A percentile compares a stretch with the other conserved stretches of the same genome.
Conservation (phyloP, 2,329 filamentous ascomycete genomes). For the Alternaria sp. region DNA sequence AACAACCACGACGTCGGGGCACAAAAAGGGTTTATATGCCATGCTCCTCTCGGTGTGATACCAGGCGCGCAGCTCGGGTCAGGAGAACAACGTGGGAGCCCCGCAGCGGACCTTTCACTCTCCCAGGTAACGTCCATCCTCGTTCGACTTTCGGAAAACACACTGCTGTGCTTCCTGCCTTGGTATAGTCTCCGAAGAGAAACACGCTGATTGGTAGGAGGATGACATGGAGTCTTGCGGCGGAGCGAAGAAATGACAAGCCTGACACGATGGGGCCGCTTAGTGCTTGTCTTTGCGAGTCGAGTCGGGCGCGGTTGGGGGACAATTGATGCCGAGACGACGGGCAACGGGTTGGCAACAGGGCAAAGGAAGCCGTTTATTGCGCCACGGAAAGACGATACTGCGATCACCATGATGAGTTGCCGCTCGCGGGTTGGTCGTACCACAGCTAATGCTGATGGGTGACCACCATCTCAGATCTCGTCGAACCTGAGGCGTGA, state of each 20-base stretch:
- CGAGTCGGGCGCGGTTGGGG: conserved; percentile 19
- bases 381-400: background rate
- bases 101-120: conserved; percentile 27
- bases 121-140: conserved; percentile 17
- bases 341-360: background rate
- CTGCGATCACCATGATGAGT: background rate
- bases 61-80: conserved; percentile 12
- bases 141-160: conserved; percentile 12
- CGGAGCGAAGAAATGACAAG: conserved; percentile 23
- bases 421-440: background rate
- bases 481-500: background rate
- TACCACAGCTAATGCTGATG: conserved; percentile 6
- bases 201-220: conserved; percentile 23
- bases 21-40: conserved; percentile 27
- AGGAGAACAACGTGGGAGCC: conserved; percentile 26
- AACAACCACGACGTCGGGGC: background rate
- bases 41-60: conserved; percentile 10
- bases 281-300: conserved; percentile 26
- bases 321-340: conserved; percentile 15
- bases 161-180: conserved; percentile 27
- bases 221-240: conserved; percentile 11
- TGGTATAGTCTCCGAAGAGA: conserved; percentile 30
- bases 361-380: background rate
- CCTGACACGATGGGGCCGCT: conserved; percentile 27
- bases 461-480: background rate